phyloP scores from a whole-genome alignment of 768 basidiomycete species.

The Tulasnella calospora region DNA sequence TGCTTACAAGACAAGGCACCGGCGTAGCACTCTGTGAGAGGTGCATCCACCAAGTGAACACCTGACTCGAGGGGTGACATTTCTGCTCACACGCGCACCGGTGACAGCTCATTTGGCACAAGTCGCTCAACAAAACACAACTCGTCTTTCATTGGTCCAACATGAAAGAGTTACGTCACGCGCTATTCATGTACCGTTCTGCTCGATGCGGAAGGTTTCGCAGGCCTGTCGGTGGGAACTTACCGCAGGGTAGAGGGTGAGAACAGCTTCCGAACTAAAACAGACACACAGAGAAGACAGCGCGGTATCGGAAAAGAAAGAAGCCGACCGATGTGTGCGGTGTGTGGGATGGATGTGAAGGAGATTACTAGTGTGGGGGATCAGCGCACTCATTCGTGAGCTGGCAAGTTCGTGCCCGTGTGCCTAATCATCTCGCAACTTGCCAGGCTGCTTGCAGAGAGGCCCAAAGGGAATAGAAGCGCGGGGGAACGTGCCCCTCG shows the following conservation, averaged over 20 bases:
- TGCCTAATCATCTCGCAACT: not conserved
- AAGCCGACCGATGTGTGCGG: not conserved
- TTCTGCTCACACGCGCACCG: not conserved
- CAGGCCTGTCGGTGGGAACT: constrained; percentile 2
- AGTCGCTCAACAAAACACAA: not conserved
- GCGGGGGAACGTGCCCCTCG: not conserved
- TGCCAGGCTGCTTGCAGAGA: not conserved
- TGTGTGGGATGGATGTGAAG: not conserved
- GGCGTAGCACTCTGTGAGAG: not conserved
- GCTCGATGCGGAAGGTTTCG: not conserved
- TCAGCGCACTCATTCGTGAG: not conserved
- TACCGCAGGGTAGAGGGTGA: not conserved
- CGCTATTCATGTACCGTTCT: not conserved
- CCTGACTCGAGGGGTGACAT: not conserved
- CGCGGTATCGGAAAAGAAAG: not conserved
- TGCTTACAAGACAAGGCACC: not conserved
- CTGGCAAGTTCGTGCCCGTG: not conserved
- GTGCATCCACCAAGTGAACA: not conserved
- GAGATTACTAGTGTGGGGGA: not conserved
- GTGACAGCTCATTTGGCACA: constrained; percentile 5
- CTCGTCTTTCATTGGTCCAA: not conserved
- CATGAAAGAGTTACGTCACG: not conserved
- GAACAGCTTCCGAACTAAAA: not conserved
- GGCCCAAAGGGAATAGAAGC: not conserved
- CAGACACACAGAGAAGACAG: not conserved